phyloP scores from a whole-genome alignment of 1,139 yeast species.

The Taphrina flavorubra region DNA sequence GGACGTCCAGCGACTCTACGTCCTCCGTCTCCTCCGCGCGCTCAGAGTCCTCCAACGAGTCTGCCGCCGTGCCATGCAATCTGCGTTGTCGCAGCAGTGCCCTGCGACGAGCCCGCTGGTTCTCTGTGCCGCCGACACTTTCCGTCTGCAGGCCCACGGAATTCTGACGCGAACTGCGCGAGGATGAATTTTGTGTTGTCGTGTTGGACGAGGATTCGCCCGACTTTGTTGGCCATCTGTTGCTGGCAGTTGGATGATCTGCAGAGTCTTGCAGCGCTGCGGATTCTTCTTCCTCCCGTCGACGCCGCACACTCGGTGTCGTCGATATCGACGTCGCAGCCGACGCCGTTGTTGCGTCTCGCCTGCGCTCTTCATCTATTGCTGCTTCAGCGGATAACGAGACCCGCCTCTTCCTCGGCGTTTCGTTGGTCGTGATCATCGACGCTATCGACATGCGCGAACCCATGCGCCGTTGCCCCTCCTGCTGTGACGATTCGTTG shows the following conservation, averaged over 20 bases:
- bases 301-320: background rate
- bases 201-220: background rate
- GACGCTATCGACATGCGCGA: conserved; percentile 15
- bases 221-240: background rate
- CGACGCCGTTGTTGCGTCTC: background rate
- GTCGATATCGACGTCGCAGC: too few species aligned
- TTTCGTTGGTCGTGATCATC: conserved; percentile 7
- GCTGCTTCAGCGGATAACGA: background rate
- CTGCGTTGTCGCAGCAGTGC: conserved; percentile 1
- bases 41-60: conserved; percentile 2
- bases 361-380: background rate
- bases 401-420: conserved; percentile 1
- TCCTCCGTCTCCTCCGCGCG: conserved; percentile 7
- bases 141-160: background rate
- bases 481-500: background rate
- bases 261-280: background rate
- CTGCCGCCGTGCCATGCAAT: background rate
- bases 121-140: background rate
- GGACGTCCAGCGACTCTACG: conserved; percentile 9
- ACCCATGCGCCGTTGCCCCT: conserved; percentile 10
- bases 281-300: background rate
- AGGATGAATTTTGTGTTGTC: background rate
- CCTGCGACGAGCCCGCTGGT: background rate
- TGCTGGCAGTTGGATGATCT: background rate
- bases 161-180: conserved; percentile 4